These are phyloP conservation scores for Cladosporium colombiae DNA, from an alignment of 2,329 filamentous ascomycete genomes.

Conservation along the genomic window DNA sequence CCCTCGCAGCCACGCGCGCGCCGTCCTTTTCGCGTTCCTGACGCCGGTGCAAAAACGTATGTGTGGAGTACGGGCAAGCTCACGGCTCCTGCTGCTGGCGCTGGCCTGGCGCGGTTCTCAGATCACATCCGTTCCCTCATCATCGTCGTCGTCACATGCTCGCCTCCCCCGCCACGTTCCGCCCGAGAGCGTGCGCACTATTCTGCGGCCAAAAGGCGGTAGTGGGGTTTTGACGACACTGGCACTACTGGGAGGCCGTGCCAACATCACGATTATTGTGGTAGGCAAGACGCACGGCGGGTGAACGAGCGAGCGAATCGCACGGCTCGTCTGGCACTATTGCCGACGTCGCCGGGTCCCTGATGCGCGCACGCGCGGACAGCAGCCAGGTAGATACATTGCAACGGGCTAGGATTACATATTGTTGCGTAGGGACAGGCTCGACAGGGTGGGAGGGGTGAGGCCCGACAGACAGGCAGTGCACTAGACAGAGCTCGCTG, in stretches of 20 bases:
- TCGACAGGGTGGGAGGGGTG: neutral
- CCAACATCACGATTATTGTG: neutral
- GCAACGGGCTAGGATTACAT: neutral
- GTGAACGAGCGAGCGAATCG: neutral
- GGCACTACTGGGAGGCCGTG: neutral
- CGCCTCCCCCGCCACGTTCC: neutral
- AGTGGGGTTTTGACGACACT: neutral
- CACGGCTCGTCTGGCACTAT: slow-evolving; percentile 2
- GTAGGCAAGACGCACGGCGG: neutral
- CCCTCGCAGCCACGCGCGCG: slow-evolving; percentile 14
- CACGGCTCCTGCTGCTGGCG: slow-evolving; percentile 14
- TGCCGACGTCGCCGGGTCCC: neutral
- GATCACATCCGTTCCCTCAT: slow-evolving; percentile 4
- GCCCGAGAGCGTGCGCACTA: neutral
- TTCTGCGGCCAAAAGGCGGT: neutral
- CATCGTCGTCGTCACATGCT: slow-evolving; percentile 10
- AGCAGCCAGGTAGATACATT: neutral
- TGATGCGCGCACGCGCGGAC: neutral
- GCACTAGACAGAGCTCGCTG: neutral
- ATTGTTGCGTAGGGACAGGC: neutral
- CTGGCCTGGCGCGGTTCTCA: neutral
- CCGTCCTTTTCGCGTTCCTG: slow-evolving; percentile 14
- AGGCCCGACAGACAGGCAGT: neutral
- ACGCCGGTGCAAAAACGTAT: slow-evolving; percentile 4
- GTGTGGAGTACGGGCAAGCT: slow-evolving; percentile 17